Percentiles rank a stretch among this genome's conserved stretches.
These are phyloP conservation scores for Diaporthe australafricana DNA, from an alignment of 2,329 filamentous ascomycete genomes.

Conservation along the genomic window DNA sequence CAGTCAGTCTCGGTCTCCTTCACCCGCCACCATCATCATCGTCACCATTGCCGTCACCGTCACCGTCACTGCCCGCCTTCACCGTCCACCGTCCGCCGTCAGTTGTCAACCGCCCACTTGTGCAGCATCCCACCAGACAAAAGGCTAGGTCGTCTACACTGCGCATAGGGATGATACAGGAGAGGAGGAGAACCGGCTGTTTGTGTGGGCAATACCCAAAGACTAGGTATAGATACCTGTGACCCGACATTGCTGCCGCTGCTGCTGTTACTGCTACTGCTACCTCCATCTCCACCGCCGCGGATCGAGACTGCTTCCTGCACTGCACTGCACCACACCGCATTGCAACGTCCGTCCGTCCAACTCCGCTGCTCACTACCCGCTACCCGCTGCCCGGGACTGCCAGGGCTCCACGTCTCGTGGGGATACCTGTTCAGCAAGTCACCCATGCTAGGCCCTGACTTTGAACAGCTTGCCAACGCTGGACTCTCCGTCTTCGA, in stretches of 20 bases:
- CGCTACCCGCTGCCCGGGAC: neutral
- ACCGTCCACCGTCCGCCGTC: no score
- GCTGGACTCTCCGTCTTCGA: slow-evolving; percentile 29
- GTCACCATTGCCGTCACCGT: neutral
- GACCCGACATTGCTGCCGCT: neutral
- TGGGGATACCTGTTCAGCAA: neutral
- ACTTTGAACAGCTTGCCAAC: slow-evolving; percentile 27
- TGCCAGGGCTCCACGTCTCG: slow-evolving; percentile 4
- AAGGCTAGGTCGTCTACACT: neutral
- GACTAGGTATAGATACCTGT: neutral
- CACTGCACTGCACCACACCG: neutral
- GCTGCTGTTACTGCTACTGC: no score
- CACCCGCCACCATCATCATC: neutral
- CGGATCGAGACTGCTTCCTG: neutral
- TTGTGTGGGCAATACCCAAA: neutral
- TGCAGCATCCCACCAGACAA: neutral
- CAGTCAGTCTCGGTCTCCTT: neutral
- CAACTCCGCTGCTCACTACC: neutral
- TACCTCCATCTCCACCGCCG: no score
- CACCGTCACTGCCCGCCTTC: no score
- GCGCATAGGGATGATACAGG: neutral
- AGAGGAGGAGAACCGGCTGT: neutral
- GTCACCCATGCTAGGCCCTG: slow-evolving; percentile 17
- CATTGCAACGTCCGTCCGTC: neutral
- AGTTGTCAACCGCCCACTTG: neutral